Evolutionary conservation across 305 asterid genomes (phyloP).

Genomic region (Andrographis paniculata): DNA sequence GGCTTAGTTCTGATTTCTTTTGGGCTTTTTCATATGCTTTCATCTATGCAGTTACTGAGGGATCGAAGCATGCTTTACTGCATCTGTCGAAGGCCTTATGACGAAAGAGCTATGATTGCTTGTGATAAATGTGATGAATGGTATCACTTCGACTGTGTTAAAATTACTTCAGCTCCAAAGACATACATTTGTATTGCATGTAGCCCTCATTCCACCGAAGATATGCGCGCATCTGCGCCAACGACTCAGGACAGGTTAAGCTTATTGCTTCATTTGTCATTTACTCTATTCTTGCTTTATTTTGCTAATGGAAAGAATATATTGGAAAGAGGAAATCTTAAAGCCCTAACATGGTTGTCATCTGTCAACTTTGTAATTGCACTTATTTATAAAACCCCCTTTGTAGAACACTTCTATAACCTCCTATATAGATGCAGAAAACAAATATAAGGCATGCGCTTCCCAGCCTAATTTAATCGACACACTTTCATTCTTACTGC

Average conservation of each 20-base stretch:
- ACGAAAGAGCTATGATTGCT: slow-evolving; percentile 79
- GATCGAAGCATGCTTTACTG: slow-evolving; percentile 97
- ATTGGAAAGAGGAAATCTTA: not conserved
- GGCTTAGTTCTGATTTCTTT: slow-evolving; percentile 3
- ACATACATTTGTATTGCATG: slow-evolving; percentile 85
- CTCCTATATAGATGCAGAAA: too few species aligned
- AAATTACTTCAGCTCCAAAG: slow-evolving; percentile 63
- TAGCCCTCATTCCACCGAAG: slow-evolving; percentile 30
- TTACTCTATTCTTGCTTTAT: not conserved
- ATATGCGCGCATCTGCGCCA: slow-evolving; percentile 23
- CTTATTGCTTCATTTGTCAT: slow-evolving; percentile 12
- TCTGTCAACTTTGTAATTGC: too few species aligned
- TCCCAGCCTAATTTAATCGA: too few species aligned
- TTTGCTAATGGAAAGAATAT: not conserved
- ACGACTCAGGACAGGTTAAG: slow-evolving; percentile 43
- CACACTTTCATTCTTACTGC: too few species aligned
- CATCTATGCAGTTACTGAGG: slow-evolving; percentile 55
- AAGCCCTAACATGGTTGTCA: not conserved
- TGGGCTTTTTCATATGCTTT: not conserved
- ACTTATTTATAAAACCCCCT: too few species aligned
- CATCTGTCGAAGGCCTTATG: slow-evolving; percentile 84
- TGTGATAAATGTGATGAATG: slow-evolving; percentile 89
- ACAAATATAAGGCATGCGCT: too few species aligned
- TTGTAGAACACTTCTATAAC: too few species aligned
- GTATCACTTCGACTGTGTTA: slow-evolving; percentile 93